Evolutionary conservation across 257 asterid genomes (phyloP), one percentile per base, ranked within the genome.

Genomic region (Scutellaria barbata): DNA sequence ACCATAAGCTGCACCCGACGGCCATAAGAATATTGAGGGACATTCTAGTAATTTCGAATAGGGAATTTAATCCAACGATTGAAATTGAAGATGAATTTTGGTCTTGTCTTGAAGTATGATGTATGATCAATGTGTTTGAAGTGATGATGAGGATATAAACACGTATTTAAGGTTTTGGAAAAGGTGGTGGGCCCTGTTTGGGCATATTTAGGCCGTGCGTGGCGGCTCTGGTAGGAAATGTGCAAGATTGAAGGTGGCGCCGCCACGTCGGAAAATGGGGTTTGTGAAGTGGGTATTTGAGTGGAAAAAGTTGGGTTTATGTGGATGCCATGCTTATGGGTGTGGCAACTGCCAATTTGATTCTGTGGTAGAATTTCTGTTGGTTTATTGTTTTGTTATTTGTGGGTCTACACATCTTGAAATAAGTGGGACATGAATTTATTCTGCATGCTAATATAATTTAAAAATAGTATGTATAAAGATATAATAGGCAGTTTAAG

Each of bases 261-360:
- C 66, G 76, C 79, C 77, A 68, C 77, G 69, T 72, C 46, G 68
- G 77, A 76, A 20, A 35, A 13, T 41, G 1, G 37, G 17, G 37
- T 1, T 6, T 22, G 11, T 11, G 11, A 10, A 54, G 43, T 55
- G 69, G 41, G 14, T 51, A 18, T 6, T 61, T 40, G 68, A 48
- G 75, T 54, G 75, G 25, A 45, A 57, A 14, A 48, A 66, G 47
- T 66, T 39, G 13, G 8, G 0, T 47, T 25, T 30, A 25, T 25
- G 78, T 74, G 78, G 58, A 48, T 37, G 52, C 25, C 76, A 59
- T 60, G 47, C 60, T 10, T 22, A 22, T 45, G 30, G 30, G 30
- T 25, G 30, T 25, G 30, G 30, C 30, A 25, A 25, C 30, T 68
- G 74, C 37, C 65, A 8, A 1, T 25, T 25, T 3, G 42, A 57